Conservation (phyloP, 192 early-diverging fungal species). For the Backusella mclennaniae region DNA sequence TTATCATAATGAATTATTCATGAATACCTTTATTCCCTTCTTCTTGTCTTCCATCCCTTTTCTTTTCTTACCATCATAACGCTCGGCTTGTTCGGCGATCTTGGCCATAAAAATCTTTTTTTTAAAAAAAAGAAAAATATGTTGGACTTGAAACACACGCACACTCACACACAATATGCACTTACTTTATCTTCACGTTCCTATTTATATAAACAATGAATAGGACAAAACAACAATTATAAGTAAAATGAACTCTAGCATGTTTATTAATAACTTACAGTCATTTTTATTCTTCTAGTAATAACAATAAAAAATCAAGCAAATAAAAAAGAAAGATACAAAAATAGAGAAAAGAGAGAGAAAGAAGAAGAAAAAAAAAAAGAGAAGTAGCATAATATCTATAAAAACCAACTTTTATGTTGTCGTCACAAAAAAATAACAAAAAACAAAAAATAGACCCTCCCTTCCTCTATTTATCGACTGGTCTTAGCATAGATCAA, state of each 20-base stretch:
- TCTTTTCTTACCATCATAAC: slow-evolving; percentile 84
- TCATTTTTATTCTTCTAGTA: neutral
- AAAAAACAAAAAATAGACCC: neutral
- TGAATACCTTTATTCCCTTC: neutral
- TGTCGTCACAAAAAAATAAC: neutral
- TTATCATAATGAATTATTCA: neutral
- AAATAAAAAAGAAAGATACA: neutral
- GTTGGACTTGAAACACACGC: no score
- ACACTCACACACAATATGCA: neutral
- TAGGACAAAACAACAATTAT: no score
- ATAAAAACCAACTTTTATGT: neutral
- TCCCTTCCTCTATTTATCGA: neutral
- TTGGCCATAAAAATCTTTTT: slow-evolving; percentile 92
- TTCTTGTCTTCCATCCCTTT: slow-evolving; percentile 11
- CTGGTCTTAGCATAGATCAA: neutral
- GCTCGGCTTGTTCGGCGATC: slow-evolving; percentile 98
- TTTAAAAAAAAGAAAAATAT: neutral
- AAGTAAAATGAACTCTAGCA: neutral
- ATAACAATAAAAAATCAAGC: neutral
- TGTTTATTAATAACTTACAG: neutral
- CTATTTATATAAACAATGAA: neutral
- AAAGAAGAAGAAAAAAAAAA: neutral
- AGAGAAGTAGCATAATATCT: neutral
- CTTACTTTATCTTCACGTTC: slow-evolving; percentile 44
- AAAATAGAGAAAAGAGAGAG: neutral